A percentile compares a stretch with the other conserved stretches of the same genome.
Evolutionary conservation across 2,329 filamentous ascomycete species (phyloP).

Genomic region (Penicillium decumbens): DNA sequence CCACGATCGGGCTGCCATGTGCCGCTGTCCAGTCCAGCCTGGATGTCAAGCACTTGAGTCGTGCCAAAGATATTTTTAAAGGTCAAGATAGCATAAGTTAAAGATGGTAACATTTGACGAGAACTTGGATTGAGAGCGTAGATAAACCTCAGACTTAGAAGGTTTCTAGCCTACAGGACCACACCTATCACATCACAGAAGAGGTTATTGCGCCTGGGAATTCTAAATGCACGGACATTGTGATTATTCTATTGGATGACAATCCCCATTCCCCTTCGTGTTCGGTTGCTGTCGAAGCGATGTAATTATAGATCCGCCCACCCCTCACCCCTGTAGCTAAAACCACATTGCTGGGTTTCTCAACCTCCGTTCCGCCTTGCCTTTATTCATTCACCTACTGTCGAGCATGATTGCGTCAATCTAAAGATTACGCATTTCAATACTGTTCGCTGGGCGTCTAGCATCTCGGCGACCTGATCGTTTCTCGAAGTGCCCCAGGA

Average conservation of each 20-base stretch:
- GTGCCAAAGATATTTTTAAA: not conserved
- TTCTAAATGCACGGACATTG: conserved; percentile 8
- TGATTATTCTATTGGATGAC: not conserved
- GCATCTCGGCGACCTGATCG: not conserved
- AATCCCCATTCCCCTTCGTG: not conserved
- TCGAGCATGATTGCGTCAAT: conserved; percentile 3
- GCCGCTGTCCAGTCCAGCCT: not conserved
- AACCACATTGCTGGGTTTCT: conserved; percentile 31
- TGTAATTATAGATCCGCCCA: conserved; percentile 30
- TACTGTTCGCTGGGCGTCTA: not conserved
- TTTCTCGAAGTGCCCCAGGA: not conserved
- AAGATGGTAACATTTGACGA: conserved; percentile 6
- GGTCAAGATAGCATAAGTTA: not conserved
- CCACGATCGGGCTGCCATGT: not conserved
- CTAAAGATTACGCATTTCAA: not conserved
- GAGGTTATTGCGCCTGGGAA: not conserved
- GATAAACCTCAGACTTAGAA: not conserved
- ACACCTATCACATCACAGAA: conserved; percentile 8
- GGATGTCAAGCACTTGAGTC: not conserved
- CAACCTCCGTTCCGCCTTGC: conserved; percentile 14
- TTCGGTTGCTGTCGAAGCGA: not conserved
- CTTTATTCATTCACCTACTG: conserved; percentile 4
- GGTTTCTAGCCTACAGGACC: not conserved
- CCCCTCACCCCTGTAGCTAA: conserved; percentile 29
- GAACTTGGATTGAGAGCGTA: not conserved